phyloP scores from a whole-genome alignment of 306 rosid species.

The Coriaria nepalensis region DNA sequence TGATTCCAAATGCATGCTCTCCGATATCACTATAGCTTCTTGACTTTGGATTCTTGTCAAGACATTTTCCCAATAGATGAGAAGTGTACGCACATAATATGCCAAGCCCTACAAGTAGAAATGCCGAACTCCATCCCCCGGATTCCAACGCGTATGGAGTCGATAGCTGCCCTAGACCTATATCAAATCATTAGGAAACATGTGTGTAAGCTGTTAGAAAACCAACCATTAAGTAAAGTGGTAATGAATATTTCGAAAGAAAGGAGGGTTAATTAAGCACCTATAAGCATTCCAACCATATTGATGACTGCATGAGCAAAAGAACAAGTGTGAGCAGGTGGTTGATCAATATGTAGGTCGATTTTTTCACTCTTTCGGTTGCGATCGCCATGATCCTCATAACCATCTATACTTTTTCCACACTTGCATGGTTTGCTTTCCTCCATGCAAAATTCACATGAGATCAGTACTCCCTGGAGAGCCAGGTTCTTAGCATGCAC shows the following conservation, averaged over 20 bases:
- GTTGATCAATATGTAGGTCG: constrained; percentile 4
- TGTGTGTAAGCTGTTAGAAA: too few relatives aligned
- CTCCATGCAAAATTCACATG: constrained; percentile 35
- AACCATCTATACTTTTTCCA: constrained; percentile 14
- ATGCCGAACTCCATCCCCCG: constrained; percentile 50
- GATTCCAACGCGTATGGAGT: constrained; percentile 53
- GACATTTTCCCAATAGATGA: constrained; percentile 49
- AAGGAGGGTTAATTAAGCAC: constrained; percentile 13
- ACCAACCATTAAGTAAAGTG: too few relatives aligned
- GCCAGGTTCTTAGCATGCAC: constrained; percentile 21
- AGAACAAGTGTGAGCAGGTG: constrained; percentile 33
- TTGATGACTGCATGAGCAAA: constrained; percentile 50
- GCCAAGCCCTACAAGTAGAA: constrained; percentile 42
- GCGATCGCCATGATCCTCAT: constrained; percentile 2
- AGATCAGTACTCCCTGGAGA: constrained; percentile 2
- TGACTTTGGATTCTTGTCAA: constrained; percentile 36
- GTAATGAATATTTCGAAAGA: too few relatives aligned
- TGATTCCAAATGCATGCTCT: constrained; percentile 46
- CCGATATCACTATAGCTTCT: constrained; percentile 52
- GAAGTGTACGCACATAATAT: constrained; percentile 34
- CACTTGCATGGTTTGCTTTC: constrained; percentile 28
- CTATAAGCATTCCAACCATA: constrained; percentile 79
- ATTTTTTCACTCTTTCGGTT: too few relatives aligned
- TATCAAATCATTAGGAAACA: neutral
- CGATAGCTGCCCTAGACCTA: constrained; percentile 74